Evolutionary conservation across 257 asterid species (phyloP).

Genomic region (Nyctanthes arbortristis): DNA sequence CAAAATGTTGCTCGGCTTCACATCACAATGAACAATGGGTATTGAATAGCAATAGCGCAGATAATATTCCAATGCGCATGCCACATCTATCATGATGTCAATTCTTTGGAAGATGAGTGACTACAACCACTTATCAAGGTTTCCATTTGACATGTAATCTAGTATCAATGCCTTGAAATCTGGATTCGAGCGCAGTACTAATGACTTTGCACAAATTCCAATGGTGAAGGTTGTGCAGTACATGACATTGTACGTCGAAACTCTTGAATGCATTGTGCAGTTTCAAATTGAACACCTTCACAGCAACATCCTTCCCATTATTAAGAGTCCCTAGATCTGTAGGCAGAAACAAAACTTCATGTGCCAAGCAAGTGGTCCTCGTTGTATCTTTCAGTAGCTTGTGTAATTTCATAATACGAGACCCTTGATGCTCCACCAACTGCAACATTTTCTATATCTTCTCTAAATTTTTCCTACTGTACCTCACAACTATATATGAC

Average conservation of each 20-base stretch:
- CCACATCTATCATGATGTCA: constrained; percentile 25
- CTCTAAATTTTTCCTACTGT: not conserved
- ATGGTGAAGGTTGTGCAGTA: constrained; percentile 23
- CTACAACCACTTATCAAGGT: constrained; percentile 29
- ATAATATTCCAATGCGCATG: constrained; percentile 28
- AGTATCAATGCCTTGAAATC: constrained; percentile 30
- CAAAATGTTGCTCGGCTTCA: no score
- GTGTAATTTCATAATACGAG: no score
- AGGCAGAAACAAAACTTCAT: no score
- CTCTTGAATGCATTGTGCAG: constrained; percentile 18
- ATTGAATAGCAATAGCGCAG: constrained; percentile 19
- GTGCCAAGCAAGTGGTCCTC: constrained; percentile 24
- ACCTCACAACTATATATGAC: not conserved
- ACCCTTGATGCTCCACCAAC: no score
- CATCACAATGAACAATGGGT: constrained; percentile 13
- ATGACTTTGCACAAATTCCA: no score
- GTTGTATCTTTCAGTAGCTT: constrained; percentile 18
- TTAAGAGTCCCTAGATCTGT: no score
- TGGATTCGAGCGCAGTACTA: constrained; percentile 23
- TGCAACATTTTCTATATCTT: no score
- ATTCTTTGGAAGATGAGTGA: constrained; percentile 7
- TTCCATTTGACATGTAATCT: no score
- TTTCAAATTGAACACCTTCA: constrained; percentile 26
- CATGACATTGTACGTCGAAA: constrained; percentile 25
- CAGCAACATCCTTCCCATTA: no score